Percentiles rank a stretch among this genome's conserved stretches.
Conservation (phyloP, 176 grass and related monocot species). For the Avena eriantha region DNA sequence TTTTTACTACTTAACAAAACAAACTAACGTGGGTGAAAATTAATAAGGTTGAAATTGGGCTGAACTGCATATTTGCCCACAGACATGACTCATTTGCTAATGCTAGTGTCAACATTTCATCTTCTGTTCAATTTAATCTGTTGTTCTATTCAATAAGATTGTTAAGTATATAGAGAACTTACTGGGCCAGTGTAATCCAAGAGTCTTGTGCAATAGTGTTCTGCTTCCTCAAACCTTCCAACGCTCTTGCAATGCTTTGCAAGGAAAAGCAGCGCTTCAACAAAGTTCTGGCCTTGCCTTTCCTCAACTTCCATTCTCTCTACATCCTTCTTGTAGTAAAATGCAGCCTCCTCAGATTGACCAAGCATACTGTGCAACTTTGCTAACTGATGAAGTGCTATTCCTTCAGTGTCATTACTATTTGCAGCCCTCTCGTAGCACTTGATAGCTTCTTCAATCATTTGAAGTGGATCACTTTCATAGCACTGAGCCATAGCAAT, state of each 20-base stretch:
- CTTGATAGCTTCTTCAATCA: conserved; percentile 93
- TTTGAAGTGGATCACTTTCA: conserved; percentile 87
- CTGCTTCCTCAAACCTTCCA: conserved; percentile 76
- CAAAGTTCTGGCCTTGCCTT: conserved; percentile 83
- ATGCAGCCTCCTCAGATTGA: conserved; percentile 74
- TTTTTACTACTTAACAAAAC: conserved; percentile 15
- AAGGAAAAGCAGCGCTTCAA: conserved; percentile 93
- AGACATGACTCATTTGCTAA: conserved; percentile 26
- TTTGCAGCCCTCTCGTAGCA: conserved; percentile 89
- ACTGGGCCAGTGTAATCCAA: conserved; percentile 97
- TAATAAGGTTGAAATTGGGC: not conserved
- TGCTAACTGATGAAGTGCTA: conserved; percentile 86
- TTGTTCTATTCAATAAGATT: conserved; percentile 12
- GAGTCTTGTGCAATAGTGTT: conserved; percentile 87
- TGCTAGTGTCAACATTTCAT: not conserved
- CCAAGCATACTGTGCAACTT: conserved; percentile 75
- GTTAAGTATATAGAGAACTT: conserved; percentile 45
- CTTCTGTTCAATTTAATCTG: conserved; percentile 16
- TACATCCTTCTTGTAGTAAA: conserved; percentile 95
- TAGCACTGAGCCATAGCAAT: conserved; percentile 99
- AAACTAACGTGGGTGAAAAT: conserved; percentile 2
- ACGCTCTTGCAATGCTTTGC: conserved; percentile 81
- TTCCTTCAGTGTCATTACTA: conserved; percentile 87
- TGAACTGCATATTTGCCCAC: conserved; percentile 5
- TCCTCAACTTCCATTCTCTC: conserved; percentile 92